Percentiles rank a stretch among this genome's conserved stretches.
Conservation (phyloP, 768 basidiomycete species). For the Leccinum rimulosum region DNA sequence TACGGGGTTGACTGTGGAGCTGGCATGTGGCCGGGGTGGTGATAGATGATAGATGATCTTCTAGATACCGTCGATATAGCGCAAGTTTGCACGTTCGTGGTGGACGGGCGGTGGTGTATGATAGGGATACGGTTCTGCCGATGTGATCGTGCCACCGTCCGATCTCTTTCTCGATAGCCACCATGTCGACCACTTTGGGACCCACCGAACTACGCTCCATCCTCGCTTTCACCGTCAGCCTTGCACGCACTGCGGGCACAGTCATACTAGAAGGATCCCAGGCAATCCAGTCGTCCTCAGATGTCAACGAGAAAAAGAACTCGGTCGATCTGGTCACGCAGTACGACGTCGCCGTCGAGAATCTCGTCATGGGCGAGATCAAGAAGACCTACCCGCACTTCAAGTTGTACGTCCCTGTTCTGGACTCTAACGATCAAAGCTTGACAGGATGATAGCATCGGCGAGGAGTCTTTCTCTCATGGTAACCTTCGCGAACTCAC, state of each 20-base stretch:
- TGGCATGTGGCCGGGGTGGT: neutral
- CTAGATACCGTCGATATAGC: conserved; percentile 5
- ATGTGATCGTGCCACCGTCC: neutral
- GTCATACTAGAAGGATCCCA: conserved; percentile 76
- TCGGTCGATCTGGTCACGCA: conserved; percentile 94
- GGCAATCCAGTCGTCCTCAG: conserved; percentile 60
- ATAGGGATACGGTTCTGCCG: neutral
- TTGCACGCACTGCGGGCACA: conserved; percentile 73
- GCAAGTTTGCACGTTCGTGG: conserved; percentile 7
- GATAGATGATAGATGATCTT: neutral
- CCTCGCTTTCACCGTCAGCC: conserved; percentile 62
- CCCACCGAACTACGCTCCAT: conserved; percentile 53
- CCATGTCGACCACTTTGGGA: conserved; percentile 34
- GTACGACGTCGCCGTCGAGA: conserved; percentile 90
- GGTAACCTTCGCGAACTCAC: conserved; percentile 70
- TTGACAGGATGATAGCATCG: conserved; percentile 55
- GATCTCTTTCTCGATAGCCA: conserved; percentile 4
- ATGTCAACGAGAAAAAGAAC: conserved; percentile 85
- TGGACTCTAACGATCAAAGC: neutral
- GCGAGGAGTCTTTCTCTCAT: conserved; percentile 88
- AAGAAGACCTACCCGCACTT: conserved; percentile 66
- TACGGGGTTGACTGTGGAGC: conserved; percentile 2
- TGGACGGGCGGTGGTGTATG: neutral
- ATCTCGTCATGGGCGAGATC: conserved; percentile 72
- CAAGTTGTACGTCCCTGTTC: conserved; percentile 63